phyloP scores from a whole-genome alignment of 164 flowering plant species.

The Cinnamomum chago region DNA sequence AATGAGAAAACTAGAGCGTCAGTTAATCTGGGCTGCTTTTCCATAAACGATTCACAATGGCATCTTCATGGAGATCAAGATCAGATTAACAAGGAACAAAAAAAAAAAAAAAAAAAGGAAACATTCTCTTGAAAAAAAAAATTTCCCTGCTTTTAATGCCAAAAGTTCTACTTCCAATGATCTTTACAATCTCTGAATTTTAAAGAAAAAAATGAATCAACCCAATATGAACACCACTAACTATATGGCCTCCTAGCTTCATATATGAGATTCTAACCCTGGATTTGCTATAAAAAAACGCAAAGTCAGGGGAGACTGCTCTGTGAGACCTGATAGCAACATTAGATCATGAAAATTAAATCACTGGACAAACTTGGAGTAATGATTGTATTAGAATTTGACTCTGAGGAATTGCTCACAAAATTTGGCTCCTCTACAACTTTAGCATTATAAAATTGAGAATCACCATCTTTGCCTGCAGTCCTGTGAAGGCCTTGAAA shows the following conservation, averaged over 20 bases:
- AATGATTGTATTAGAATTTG: no score
- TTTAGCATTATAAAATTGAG: slow-evolving; percentile 11
- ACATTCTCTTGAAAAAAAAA: background rate
- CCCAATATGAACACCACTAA: background rate
- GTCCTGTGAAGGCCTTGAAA: slow-evolving; percentile 33
- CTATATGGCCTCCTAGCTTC: background rate
- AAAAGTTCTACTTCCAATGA: background rate
- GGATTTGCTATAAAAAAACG: background rate
- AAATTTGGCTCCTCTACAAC: slow-evolving; percentile 14
- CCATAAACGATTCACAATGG: background rate
- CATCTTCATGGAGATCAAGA: background rate
- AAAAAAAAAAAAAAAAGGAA: background rate
- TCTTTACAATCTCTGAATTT: background rate
- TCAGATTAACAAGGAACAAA: background rate
- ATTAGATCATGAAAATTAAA: background rate
- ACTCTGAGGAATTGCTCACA: background rate
- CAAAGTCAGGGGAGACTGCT: background rate
- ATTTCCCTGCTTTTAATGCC: background rate
- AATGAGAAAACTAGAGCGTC: no score
- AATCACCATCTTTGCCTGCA: slow-evolving; percentile 22
- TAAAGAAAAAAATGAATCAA: background rate
- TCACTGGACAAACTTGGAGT: background rate
- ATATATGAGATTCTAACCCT: background rate
- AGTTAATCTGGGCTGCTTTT: background rate
- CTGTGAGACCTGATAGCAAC: background rate